Percentiles rank a stretch among this genome's conserved stretches.
These are phyloP conservation scores for Colletotrichum noveboracense DNA, from an alignment of 2,329 filamentous ascomycete genomes.

Conservation along the genomic window DNA sequence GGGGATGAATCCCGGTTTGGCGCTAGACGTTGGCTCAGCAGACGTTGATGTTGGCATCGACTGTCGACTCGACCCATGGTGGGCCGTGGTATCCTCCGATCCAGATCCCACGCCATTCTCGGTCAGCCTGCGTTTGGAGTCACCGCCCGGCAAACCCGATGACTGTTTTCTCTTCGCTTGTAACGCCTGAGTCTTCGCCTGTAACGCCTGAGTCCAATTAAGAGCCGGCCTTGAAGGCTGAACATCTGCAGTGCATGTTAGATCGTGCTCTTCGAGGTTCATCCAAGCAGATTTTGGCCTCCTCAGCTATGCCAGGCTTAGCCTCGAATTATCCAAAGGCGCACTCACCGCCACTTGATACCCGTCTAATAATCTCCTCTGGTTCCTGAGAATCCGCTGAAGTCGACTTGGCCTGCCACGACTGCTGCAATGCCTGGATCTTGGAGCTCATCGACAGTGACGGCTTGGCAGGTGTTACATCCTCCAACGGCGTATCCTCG, in stretches of 20 bases:
- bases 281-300: not conserved
- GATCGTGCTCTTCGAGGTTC: not conserved
- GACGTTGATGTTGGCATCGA: not conserved
- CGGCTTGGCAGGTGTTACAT: not conserved
- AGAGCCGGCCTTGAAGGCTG: not conserved
- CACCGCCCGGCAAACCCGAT: not conserved
- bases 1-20: not conserved
- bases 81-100: not conserved
- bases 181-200: not conserved
- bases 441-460: slow-evolving; percentile 11
- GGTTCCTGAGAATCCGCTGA: not conserved
- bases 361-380: not conserved
- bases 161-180: not conserved
- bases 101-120: not conserved
- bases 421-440: slow-evolving; percentile 32
- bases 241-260: not conserved
- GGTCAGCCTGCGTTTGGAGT: not conserved
- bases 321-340: not conserved
- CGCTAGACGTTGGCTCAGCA: not conserved
- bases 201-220: not conserved
- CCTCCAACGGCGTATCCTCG: not conserved
- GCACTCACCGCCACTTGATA: not conserved
- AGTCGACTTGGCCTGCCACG: slow-evolving; percentile 31
- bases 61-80: not conserved
- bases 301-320: not conserved